These are phyloP conservation scores for Friedmanniomyces simplex DNA, from an alignment of 495 filamentous ascomycete genomes.

Conservation along the genomic window DNA sequence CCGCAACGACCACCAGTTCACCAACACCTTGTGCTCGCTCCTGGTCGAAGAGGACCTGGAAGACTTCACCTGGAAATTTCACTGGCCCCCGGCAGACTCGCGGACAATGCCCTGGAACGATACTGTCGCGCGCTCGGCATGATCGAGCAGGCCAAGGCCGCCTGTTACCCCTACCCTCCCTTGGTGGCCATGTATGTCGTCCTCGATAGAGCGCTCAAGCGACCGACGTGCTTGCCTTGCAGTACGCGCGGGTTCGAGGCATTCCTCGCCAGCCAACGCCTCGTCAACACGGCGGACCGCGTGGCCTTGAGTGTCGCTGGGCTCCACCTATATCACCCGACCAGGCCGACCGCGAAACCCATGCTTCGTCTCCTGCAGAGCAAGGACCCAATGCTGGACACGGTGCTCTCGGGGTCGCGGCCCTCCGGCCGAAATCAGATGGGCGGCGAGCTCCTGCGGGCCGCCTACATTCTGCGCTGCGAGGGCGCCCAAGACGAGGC, in stretches of 20 bases:
- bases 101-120: neutral
- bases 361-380: neutral
- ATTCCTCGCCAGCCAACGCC: neutral
- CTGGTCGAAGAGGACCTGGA: too few relatives aligned
- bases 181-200: neutral
- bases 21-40: neutral
- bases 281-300: neutral
- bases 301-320: neutral
- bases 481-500: neutral
- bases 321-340: neutral
- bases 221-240: neutral
- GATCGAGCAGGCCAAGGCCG: neutral
- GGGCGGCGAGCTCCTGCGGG: neutral
- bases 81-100: neutral
- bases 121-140: too few relatives aligned
- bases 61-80: too few relatives aligned
- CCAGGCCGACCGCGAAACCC: neutral
- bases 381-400: neutral
- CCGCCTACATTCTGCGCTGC: neutral
- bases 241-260: neutral
- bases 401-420: neutral
- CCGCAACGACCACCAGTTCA: neutral
- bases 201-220: neutral
- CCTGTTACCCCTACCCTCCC: neutral
- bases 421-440: neutral